phyloP scores from a whole-genome alignment of 2,329 filamentous ascomycete genomes.

The Ophiostoma sp. region DNA sequence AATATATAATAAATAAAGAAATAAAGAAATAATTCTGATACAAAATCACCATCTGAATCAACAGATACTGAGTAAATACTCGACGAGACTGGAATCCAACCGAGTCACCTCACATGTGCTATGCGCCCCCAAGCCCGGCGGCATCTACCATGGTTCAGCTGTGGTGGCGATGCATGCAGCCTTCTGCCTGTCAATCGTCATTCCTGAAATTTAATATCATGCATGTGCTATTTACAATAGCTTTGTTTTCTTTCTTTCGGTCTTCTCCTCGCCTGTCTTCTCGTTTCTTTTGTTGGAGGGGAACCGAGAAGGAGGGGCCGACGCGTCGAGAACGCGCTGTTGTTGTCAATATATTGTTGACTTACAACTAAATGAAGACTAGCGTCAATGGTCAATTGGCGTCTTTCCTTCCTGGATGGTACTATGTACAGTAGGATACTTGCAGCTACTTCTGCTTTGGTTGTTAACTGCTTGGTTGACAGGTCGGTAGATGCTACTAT shows the following conservation, averaged over 20 bases:
- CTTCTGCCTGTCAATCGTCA: neutral
- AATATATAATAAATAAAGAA: too few relatives aligned
- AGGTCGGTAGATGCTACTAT: neutral
- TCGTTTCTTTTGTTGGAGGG: neutral
- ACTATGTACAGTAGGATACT: neutral
- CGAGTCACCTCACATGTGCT: neutral
- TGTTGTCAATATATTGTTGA: conserved; percentile 21
- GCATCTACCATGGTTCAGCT: neutral
- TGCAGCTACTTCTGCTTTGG: neutral
- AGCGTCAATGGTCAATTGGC: conserved; percentile 12
- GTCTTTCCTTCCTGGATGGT: neutral
- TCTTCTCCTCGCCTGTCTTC: neutral
- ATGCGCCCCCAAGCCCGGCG: neutral
- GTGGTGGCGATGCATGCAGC: neutral
- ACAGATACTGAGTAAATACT: neutral
- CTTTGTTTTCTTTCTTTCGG: neutral
- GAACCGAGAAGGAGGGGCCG: neutral
- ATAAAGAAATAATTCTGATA: neutral
- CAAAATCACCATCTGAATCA: neutral
- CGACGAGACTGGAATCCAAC: neutral
- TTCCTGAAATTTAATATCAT: neutral
- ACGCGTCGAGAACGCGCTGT: conserved; percentile 22
- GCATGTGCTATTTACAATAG: too few relatives aligned
- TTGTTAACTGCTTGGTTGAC: neutral
- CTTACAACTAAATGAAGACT: conserved; percentile 19